Percentiles rank a stretch among this genome's conserved stretches.
Evolutionary conservation across 192 early-diverging fungal genomes (phyloP).

Genomic region (Podila epicladia): DNA sequence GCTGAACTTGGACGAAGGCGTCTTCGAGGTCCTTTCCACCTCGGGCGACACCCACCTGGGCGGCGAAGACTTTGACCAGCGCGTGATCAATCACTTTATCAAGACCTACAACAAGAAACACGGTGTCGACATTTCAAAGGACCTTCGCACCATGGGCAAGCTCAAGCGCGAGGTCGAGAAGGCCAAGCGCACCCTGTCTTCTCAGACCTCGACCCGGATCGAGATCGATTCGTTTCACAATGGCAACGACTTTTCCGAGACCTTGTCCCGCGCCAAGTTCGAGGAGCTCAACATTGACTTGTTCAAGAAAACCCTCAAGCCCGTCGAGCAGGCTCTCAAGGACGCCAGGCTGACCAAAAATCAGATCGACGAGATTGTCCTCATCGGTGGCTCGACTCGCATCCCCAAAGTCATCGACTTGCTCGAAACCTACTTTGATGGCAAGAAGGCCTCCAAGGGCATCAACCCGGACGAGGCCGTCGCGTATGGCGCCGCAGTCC

Average conservation of each 20-base stretch:
- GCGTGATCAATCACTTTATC: constrained; percentile 92
- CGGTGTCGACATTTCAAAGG: constrained; percentile 79
- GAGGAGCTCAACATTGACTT: constrained; percentile 92
- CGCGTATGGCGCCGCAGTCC: constrained; percentile 93
- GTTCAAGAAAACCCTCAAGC: constrained; percentile 91
- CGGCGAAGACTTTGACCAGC: constrained; percentile 99
- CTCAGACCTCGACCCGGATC: constrained; percentile 87
- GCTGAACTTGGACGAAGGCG: constrained; percentile 96
- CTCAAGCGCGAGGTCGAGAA: constrained; percentile 92
- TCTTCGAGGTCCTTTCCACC: constrained; percentile 96
- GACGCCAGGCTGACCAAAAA: constrained; percentile 84
- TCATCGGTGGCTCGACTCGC: constrained; percentile 92
- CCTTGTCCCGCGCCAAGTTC: constrained; percentile 92
- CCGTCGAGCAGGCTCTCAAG: constrained; percentile 92
- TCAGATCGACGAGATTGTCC: constrained; percentile 82
- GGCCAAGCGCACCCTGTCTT: constrained; percentile 93
- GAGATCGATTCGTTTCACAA: constrained; percentile 92
- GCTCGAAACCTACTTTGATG: constrained; percentile 81
- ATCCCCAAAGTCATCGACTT: constrained; percentile 93
- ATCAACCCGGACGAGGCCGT: constrained; percentile 99
- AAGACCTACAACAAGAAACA: constrained; percentile 94
- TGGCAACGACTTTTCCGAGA: constrained; percentile 88
- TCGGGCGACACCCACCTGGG: constrained; percentile 98
- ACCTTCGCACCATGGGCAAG: constrained; percentile 88
- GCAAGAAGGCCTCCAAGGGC: constrained; percentile 85